Evolutionary conservation across 2,329 filamentous ascomycete genomes (phyloP), one percentile per base, ranked within the genome.

Genomic region (Monosporascus ibericus): DNA sequence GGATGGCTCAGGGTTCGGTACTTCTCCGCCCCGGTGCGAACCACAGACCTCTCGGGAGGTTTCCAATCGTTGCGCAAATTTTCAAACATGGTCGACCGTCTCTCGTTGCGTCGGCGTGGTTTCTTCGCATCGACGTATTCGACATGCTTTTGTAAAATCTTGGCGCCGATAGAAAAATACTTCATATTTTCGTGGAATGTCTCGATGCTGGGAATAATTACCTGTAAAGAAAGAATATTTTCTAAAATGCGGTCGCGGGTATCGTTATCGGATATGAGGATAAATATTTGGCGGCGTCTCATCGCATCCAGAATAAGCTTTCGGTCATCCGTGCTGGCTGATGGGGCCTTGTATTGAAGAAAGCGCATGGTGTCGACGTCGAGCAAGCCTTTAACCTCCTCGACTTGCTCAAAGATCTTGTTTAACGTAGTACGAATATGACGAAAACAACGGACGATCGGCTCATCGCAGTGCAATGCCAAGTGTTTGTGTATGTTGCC

Each of bases 171-270:
- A 24, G 44, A 39, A 49, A 57, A 46, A 39, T 57, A 55, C 50
- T 59, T 48, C 37, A 59, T 57, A 44, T 57, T 59, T 42, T 59
- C 55, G 42, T 59, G 47, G 49, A 59, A 47, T 24, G 50, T 57
- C 38, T 55, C 49, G 48, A 59, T 54, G 44, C 52, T 59, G 17
- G 48, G 55, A 48, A 59, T 55, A 40, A 59, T 49, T 11, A 53
- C 46, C 22, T 56, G 27, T 24, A 56, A 30, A 39, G 44, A 39
- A 34, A 58, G 52, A 48, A 58, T 27, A 27, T 51, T 54, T 17
- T 37, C 47, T 52, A 20, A 38, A 20, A 58, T 42, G 20, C 53
- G 54, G 24, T 46, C 44, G 49, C 48, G 52, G 22, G 44, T 46
- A 44, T 38, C 47, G 14, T 42, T 22, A 48, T 53, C 48, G 15